These are phyloP conservation scores for Schizochytrium sp. DNA, from an alignment of 108 stramenopile species.

Conservation along the genomic window DNA sequence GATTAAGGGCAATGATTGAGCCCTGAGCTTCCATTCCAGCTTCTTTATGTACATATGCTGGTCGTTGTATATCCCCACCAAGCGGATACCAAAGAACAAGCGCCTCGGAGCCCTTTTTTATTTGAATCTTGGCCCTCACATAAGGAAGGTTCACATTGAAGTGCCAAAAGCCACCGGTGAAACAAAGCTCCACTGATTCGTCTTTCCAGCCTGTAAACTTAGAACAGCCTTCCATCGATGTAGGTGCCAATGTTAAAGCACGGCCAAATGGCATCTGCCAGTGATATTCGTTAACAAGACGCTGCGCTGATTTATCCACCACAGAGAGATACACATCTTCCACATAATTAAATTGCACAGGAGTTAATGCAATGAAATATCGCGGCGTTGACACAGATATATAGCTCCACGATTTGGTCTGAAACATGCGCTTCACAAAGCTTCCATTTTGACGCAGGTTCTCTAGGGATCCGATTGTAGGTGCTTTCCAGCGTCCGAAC, in stretches of 20 bases:
- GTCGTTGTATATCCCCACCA: conserved; percentile 34
- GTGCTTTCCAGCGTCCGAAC: conserved; percentile 11
- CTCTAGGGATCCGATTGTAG: background rate
- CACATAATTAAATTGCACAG: conserved; percentile 46
- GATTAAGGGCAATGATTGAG: background rate
- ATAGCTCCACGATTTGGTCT: conserved; percentile 38
- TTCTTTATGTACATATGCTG: conserved; percentile 55
- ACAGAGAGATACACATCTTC: conserved; percentile 43
- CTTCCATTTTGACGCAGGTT: background rate
- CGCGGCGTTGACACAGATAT: conserved; percentile 1
- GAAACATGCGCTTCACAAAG: background rate
- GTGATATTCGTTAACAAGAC: background rate
- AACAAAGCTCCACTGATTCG: background rate
- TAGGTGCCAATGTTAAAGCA: conserved; percentile 3
- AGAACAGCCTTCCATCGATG: conserved; percentile 14
- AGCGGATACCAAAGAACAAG: conserved; percentile 51
- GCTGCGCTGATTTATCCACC: conserved; percentile 24
- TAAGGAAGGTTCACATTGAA: conserved; percentile 20
- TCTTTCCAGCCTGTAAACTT: conserved; percentile 36
- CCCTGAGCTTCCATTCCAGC: conserved; percentile 25
- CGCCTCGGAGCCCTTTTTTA: conserved; percentile 24
- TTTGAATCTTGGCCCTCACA: conserved; percentile 34
- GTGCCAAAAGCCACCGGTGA: conserved; percentile 36
- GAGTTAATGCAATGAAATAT: conserved; percentile 27
- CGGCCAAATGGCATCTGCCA: conserved; percentile 61